These are phyloP conservation scores for Thalassia testudinum DNA, from an alignment of 116 monocot species.

Conservation along the genomic window DNA sequence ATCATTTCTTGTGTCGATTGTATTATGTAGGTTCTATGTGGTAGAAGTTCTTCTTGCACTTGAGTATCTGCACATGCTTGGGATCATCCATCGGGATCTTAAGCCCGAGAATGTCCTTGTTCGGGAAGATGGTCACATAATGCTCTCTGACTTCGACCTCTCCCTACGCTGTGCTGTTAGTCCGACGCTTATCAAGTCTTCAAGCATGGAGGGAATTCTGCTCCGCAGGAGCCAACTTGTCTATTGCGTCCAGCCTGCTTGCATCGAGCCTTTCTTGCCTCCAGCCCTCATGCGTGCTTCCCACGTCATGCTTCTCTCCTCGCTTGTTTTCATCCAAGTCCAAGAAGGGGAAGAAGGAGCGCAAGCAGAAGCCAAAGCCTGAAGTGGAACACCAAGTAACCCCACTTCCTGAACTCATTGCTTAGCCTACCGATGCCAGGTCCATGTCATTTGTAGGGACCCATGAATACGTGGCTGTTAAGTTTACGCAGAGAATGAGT, in stretches of 20 bases:
- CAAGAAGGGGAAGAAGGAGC: constrained; percentile 14
- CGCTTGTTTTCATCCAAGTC: constrained; percentile 4
- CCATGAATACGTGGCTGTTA: constrained; percentile 55
- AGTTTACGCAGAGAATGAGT: constrained; percentile 69
- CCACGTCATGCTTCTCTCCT: constrained; percentile 32
- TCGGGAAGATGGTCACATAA: constrained; percentile 49
- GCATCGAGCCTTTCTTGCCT: too few relatives aligned
- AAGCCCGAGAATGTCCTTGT: constrained; percentile 54
- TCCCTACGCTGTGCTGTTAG: constrained; percentile 31
- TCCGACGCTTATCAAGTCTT: constrained; percentile 24
- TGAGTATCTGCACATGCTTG: constrained; percentile 55
- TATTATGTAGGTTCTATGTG: constrained; percentile 31
- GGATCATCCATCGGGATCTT: constrained; percentile 40
- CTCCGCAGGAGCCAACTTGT: constrained; percentile 5
- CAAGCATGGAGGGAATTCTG: constrained; percentile 15
- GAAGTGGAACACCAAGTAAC: constrained; percentile 42
- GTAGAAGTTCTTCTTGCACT: constrained; percentile 41
- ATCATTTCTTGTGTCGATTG: too few relatives aligned
- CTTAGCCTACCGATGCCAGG: constrained; percentile 43
- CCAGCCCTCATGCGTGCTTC: constrained; percentile 26
- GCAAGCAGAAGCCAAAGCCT: constrained; percentile 19
- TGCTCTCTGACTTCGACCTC: constrained; percentile 61
- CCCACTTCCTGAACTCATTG: constrained; percentile 52
- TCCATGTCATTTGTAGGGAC: constrained; percentile 73
- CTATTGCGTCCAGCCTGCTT: constrained; percentile 10